Conservation (phyloP, 139 green algal genomes). For the Zygnema circumcarinatum region DNA sequence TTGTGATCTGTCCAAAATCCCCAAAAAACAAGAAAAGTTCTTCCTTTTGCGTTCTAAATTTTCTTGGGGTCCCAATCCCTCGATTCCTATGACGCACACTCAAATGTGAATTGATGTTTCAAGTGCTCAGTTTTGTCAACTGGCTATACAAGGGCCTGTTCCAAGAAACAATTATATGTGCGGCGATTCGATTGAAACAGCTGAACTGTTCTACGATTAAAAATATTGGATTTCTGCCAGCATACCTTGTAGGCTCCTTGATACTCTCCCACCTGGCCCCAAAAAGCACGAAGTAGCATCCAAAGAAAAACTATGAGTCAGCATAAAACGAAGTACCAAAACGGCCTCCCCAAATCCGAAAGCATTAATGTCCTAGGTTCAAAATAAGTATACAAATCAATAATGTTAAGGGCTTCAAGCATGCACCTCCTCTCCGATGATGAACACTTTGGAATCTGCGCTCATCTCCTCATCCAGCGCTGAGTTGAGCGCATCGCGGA, state of each 20-base stretch:
- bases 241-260: conserved; percentile 58
- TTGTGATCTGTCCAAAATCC: conserved; percentile 82
- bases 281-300: background rate
- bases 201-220: too few species aligned
- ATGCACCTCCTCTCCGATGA: conserved; percentile 98
- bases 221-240: too few species aligned
- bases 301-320: background rate
- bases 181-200: too few species aligned
- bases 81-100: background rate
- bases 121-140: too few species aligned
- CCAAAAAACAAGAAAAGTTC: background rate
- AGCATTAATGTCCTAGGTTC: too few species aligned
- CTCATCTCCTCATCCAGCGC: conserved; percentile 97
- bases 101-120: background rate
- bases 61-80: background rate
- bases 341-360: too few species aligned
- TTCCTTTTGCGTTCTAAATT: too few species aligned
- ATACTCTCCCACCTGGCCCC: conserved; percentile 46
- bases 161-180: too few species aligned
- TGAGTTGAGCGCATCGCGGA: conserved; percentile 95
- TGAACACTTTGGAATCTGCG: conserved; percentile 90
- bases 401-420: too few species aligned
- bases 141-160: too few species aligned
- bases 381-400: too few species aligned
- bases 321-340: too few species aligned